Evolutionary conservation across 371 early-diverging fungal genomes (phyloP).

Genomic region (Haplosporangium sp.): DNA sequence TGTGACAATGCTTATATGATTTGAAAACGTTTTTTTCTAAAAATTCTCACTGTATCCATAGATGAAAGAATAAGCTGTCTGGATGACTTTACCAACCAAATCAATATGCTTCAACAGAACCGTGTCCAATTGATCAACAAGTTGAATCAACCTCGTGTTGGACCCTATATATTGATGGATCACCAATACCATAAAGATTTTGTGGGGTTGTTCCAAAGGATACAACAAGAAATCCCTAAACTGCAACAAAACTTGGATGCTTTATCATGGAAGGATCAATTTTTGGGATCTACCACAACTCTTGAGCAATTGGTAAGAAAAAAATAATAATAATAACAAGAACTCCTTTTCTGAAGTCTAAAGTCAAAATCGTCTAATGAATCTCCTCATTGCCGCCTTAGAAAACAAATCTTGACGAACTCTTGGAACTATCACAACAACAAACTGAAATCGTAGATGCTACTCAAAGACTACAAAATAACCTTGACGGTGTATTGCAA

Average conservation of each 20-base stretch:
- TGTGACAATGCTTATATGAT: no score
- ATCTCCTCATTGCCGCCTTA: neutral
- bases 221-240: constrained; percentile 17
- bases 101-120: constrained; percentile 10
- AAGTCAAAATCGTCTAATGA: neutral
- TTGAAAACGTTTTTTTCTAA: no score
- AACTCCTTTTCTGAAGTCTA: neutral
- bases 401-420: constrained; percentile 17
- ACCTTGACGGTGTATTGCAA: constrained; percentile 2
- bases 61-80: constrained; percentile 25
- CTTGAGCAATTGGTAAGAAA: constrained; percentile 11
- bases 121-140: constrained; percentile 15
- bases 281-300: constrained; percentile 8
- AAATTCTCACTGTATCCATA: neutral
- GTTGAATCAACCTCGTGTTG: constrained; percentile 4
- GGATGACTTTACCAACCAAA: constrained; percentile 12
- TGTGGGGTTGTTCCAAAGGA: constrained; percentile 17
- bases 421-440: constrained; percentile 8
- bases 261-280: constrained; percentile 18
- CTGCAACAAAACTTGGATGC: constrained; percentile 15
- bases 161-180: constrained; percentile 14
- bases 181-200: constrained; percentile 27
- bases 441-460: constrained; percentile 19
- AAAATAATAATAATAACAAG: constrained; percentile 1
- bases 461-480: constrained; percentile 14